Conservation (phyloP, 768 basidiomycete genomes). For the Lentinula boryana region DNA sequence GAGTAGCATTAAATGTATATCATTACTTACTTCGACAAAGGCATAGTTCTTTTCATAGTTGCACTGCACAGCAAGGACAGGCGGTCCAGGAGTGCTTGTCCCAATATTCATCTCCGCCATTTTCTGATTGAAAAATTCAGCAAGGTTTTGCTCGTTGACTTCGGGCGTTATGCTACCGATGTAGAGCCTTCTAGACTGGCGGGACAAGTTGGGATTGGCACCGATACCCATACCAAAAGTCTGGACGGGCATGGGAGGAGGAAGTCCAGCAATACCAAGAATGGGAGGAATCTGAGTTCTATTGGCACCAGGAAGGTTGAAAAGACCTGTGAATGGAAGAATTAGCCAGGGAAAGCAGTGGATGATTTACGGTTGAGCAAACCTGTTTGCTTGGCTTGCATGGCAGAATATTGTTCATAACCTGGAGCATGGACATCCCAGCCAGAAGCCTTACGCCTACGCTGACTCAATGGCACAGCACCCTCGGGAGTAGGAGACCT, state of each 20-base stretch:
- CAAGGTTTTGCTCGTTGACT: conserved; percentile 88
- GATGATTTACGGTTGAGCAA: conserved; percentile 10
- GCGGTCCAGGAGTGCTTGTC: conserved; percentile 79
- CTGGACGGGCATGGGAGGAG: conserved; percentile 78
- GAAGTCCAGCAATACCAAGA: conserved; percentile 73
- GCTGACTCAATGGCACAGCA: conserved; percentile 72
- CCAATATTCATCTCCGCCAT: conserved; percentile 92
- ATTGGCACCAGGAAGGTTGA: conserved; percentile 95
- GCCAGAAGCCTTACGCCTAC: conserved; percentile 83
- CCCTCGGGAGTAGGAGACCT: conserved; percentile 90
- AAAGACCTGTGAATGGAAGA: conserved; percentile 57
- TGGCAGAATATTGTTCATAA: conserved; percentile 89
- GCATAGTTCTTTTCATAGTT: conserved; percentile 99
- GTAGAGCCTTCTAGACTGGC: conserved; percentile 92
- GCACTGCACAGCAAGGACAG: conserved; percentile 90
- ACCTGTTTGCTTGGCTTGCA: conserved; percentile 99
- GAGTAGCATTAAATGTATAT: neutral
- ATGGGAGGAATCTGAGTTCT: conserved; percentile 83
- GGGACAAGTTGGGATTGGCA: conserved; percentile 81
- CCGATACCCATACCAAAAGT: conserved; percentile 85
- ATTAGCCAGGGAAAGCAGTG: neutral
- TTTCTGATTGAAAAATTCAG: conserved; percentile 92
- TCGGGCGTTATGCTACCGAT: conserved; percentile 95
- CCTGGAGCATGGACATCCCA: conserved; percentile 98
- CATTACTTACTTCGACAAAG: conserved; percentile 79